Conservation (phyloP, 768 basidiomycete species). For the Mycena rebaudengoi region DNA sequence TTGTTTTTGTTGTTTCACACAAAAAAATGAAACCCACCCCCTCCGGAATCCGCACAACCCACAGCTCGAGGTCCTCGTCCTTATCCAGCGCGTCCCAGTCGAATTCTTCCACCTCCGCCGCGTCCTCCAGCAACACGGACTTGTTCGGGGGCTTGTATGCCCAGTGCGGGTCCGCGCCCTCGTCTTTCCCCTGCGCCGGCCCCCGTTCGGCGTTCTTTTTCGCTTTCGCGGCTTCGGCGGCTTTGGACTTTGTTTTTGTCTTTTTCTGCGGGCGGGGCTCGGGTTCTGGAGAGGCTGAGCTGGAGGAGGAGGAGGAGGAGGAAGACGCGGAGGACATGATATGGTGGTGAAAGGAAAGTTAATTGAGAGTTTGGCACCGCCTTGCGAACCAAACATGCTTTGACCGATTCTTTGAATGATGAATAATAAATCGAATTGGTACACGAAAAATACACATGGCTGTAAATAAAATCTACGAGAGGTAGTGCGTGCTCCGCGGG, state of each 20-base stretch:
- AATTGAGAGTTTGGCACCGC: neutral
- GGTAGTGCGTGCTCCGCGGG: too few relatives aligned
- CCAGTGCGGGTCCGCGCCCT: conserved; percentile 65
- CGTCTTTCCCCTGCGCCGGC: conserved; percentile 55
- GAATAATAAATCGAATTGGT: too few relatives aligned
- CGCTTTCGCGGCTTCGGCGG: conserved; percentile 11
- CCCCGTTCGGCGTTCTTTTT: conserved; percentile 21
- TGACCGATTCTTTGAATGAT: too few relatives aligned
- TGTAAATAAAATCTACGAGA: too few relatives aligned
- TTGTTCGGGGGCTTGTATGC: conserved; percentile 68
- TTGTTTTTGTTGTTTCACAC: too few relatives aligned
- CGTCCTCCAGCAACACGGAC: conserved; percentile 54
- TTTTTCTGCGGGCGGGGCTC: conserved; percentile 27
- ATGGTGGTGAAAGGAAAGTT: neutral
- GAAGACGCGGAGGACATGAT: conserved; percentile 19
- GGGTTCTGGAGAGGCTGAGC: conserved; percentile 15
- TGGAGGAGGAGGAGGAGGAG: conserved; percentile 16
- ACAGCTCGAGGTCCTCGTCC: conserved; percentile 70
- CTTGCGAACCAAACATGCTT: conserved; percentile 8
- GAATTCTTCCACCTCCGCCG: conserved; percentile 59
- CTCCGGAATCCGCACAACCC: conserved; percentile 75
- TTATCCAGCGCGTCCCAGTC: conserved; percentile 73
- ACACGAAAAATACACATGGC: too few relatives aligned
- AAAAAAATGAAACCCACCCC: conserved; percentile 54
- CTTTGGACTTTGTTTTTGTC: conserved; percentile 38